A percentile compares a stretch with the other conserved stretches of the same genome.
These are phyloP conservation scores for Populus nigra DNA, from an alignment of 345 rosid species.

Conservation along the genomic window DNA sequence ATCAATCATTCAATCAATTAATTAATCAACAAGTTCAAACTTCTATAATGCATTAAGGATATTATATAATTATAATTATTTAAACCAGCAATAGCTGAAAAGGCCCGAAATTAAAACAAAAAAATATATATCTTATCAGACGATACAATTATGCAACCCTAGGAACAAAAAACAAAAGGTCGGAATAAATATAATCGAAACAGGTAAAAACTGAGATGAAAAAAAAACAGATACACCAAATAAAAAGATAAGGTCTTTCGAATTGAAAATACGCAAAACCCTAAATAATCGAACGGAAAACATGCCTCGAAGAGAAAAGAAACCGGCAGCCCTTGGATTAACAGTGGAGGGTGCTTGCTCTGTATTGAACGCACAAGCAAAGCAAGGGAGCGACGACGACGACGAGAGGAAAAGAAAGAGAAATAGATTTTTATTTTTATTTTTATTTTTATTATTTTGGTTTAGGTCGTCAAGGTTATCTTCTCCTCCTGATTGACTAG, in stretches of 20 bases:
- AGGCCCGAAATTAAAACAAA: not conserved
- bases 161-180: not conserved
- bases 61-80: not conserved
- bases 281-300: slow-evolving; percentile 4
- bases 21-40: not conserved
- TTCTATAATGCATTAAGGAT: not conserved
- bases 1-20: not conserved
- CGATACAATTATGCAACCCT: slow-evolving; percentile 10
- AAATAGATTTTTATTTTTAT: not conserved
- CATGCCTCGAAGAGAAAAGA: slow-evolving; percentile 1
- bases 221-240: not conserved
- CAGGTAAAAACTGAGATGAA: not conserved
- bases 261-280: slow-evolving; percentile 5
- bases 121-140: not conserved
- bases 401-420: not conserved
- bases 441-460: not conserved
- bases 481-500: slow-evolving; percentile 1
- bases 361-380: not conserved
- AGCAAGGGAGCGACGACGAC: not conserved
- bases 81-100: not conserved
- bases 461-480: not conserved
- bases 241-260: too few relatives aligned
- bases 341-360: not conserved
- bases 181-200: not conserved
- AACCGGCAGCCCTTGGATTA: not conserved